Evolutionary conservation across 495 filamentous ascomycete species (phyloP).

Genomic region (Neurospora pannonica): DNA sequence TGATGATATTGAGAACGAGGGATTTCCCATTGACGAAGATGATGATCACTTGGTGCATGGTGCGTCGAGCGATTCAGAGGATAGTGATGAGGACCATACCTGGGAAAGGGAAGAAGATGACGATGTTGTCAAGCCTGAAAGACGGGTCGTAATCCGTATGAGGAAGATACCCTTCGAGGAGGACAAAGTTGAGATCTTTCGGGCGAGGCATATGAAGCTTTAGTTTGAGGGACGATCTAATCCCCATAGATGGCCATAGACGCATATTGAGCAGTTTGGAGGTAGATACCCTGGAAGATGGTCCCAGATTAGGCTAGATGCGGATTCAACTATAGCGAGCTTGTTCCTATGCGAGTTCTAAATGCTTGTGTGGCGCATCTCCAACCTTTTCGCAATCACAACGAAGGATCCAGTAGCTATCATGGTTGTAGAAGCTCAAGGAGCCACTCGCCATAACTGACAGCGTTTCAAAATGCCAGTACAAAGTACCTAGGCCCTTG

Average conservation of each 20-base stretch:
- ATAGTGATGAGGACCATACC: not conserved
- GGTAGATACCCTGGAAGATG: not conserved
- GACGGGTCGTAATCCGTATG: slow-evolving; percentile 50
- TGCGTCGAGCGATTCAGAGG: not conserved
- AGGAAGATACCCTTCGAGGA: slow-evolving; percentile 86
- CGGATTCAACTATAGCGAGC: not conserved
- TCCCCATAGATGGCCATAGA: not conserved
- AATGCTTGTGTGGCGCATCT: not conserved
- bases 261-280: not conserved
- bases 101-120: slow-evolving; percentile 29
- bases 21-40: not conserved
- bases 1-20: not conserved
- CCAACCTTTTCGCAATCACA: not conserved
- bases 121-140: slow-evolving; percentile 32
- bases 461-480: not conserved
- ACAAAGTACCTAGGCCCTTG: not conserved
- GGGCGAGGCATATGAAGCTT: slow-evolving; percentile 63
- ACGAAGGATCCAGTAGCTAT: not conserved
- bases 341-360: not conserved
- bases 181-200: slow-evolving; percentile 79
- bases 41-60: not conserved
- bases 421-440: not conserved
- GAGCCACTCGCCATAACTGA: not conserved
- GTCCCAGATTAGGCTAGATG: not conserved
- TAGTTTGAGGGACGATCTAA: slow-evolving; percentile 16